phyloP scores from a whole-genome alignment of 1,139 yeast genomes.

The Taiozyma sp. region DNA sequence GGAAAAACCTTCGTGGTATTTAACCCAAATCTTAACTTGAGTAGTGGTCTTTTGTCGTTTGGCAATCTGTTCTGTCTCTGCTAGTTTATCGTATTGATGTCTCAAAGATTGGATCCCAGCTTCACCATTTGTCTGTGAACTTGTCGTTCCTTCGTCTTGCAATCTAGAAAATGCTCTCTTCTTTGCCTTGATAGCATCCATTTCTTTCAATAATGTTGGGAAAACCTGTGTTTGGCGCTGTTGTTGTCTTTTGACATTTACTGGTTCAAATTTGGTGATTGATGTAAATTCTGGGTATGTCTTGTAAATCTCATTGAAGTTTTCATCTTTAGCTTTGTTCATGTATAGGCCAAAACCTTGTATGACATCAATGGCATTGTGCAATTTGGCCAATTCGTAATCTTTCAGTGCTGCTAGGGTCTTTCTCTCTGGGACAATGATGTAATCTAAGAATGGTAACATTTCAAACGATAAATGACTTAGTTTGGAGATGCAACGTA shows the following conservation, averaged over 20 bases:
- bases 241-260: conserved; percentile 14
- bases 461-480: conserved; percentile 25
- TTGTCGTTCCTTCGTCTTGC: conserved; percentile 23
- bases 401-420: conserved; percentile 22
- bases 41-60: conserved; percentile 13
- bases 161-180: conserved; percentile 31
- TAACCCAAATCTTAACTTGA: conserved; percentile 69
- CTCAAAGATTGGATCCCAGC: conserved; percentile 28
- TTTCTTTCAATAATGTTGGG: conserved; percentile 33
- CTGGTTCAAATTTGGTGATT: conserved; percentile 19
- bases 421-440: conserved; percentile 40
- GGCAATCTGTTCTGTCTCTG: conserved; percentile 15
- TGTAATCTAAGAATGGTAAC: conserved; percentile 42
- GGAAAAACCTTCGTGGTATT: conserved; percentile 88
- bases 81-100: conserved; percentile 26
- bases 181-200: conserved; percentile 32
- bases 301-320: conserved; percentile 23
- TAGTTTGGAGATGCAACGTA: conserved; percentile 11
- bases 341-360: conserved; percentile 28
- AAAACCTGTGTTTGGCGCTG: conserved; percentile 26
- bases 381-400: conserved; percentile 20
- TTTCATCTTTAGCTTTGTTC: conserved; percentile 22
- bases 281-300: conserved; percentile 26
- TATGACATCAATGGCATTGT: conserved; percentile 25
- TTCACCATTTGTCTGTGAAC: conserved; percentile 26